phyloP scores from a whole-genome alignment of 495 filamentous ascomycete species.

The Aspergillus hancockii region DNA sequence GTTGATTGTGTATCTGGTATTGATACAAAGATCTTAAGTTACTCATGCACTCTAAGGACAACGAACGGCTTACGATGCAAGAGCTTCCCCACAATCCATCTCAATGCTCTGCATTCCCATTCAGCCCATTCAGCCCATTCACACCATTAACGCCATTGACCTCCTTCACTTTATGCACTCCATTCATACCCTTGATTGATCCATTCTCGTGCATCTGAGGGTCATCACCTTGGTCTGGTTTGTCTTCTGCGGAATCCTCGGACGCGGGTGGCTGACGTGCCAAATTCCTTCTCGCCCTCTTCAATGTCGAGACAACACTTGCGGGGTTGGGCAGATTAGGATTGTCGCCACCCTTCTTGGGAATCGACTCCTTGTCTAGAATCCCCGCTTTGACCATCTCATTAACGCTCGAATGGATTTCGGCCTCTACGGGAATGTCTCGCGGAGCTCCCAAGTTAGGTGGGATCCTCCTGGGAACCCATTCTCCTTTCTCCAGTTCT shows the following conservation, averaged over 20 bases:
- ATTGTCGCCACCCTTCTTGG: slow-evolving; percentile 20
- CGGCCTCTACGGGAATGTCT: slow-evolving; percentile 18
- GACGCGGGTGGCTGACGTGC: not conserved
- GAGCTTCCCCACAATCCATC: not conserved
- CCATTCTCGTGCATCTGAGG: not conserved
- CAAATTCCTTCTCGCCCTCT: not conserved
- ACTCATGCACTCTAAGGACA: not conserved
- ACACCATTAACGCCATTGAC: not conserved
- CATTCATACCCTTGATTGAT: not conserved
- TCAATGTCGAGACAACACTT: not conserved
- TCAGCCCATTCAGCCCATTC: not conserved
- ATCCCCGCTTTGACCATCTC: slow-evolving; percentile 20
- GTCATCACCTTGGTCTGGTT: not conserved
- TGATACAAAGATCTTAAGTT: too few species aligned
- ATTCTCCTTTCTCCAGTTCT: slow-evolving; percentile 30
- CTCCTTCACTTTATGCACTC: not conserved
- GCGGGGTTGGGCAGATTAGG: slow-evolving; percentile 14
- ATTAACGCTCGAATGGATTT: slow-evolving; percentile 23
- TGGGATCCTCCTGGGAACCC: slow-evolving; percentile 22
- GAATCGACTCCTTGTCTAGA: slow-evolving; percentile 15
- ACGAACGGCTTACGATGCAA: too few species aligned
- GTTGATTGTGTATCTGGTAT: too few species aligned
- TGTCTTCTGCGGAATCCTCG: not conserved
- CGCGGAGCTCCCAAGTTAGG: slow-evolving; percentile 24
- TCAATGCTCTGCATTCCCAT: not conserved